Base-by-base conservation (phyloP, 225 moss, liverwort and hornwort species). In the Physcomitrium patens region DNA sequence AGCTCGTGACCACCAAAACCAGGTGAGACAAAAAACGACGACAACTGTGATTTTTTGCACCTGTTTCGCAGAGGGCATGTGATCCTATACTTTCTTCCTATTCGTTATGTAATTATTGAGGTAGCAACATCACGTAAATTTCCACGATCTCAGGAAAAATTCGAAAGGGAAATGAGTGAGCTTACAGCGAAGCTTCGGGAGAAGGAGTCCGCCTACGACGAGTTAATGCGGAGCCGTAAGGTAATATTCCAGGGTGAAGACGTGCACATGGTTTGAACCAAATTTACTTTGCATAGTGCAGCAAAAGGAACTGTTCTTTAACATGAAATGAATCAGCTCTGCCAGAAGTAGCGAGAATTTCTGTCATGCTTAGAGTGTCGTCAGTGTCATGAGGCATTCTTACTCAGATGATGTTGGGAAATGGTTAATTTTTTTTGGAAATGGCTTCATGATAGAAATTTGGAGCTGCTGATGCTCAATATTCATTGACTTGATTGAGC, bases 211-310 rank as follows among this genome's bases (percentile, higher is more conserved):
- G 81, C 85, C 49, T 89, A 86, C 51, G 85, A 89, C 63, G 83
- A 83, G 70, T 81, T 89, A 66, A 58, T 85, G 81, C 89, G 89
- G 37, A 89, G 89, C 56, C 85, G 89, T 12, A 89, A 89, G 86
- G 89, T 89, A 82, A 9, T 46, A 43, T 43, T 63, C 45, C 14
- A 8, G 6, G 44, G 63, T 71, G 46, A 37, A 19, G 19, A 24
- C 24, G 67, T 28, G 42, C 27, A 0, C 8, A 55, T 31, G 46
- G 48, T 9, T 1, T 51, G 5, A 50, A 60, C 56, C 55, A 4
- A 37, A 37, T 37, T 4, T 37, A 31, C 65, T 45, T 54, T 70
- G 20, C 27, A 28, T 27, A 44, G 22, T 18, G 49, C 41, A n/a
- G 12, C 18, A 56, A 19, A 15, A 65, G 73, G 41, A 37, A 54